phyloP scores from a whole-genome alignment of 257 asterid species.

The Verbascum thapsus region DNA sequence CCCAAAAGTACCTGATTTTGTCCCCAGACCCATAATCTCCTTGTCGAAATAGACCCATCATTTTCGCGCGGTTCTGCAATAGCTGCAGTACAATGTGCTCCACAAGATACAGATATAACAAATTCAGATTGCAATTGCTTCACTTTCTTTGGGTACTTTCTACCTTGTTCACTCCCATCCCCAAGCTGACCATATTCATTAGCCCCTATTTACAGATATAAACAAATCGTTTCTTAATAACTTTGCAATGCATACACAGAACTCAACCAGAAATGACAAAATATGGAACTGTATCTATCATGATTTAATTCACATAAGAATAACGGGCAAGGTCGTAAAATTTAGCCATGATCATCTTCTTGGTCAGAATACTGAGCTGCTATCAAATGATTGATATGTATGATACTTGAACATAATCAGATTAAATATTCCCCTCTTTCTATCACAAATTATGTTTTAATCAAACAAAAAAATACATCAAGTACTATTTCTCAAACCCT shows the following conservation, averaged over 20 bases:
- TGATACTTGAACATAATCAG: not conserved
- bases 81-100: conserved; percentile 93
- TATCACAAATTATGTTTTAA: not conserved
- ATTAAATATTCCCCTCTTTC: not conserved
- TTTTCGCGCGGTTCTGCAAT: conserved; percentile 85
- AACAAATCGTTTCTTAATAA: not conserved
- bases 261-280: not conserved
- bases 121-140: conserved; percentile 70
- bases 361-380: not conserved
- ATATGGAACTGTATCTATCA: conserved; percentile 2
- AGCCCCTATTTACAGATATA: conserved; percentile 59
- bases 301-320: not conserved
- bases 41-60: conserved; percentile 68
- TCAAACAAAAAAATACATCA: not conserved
- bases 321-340: not conserved
- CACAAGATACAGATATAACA: conserved; percentile 85
- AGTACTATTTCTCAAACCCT: not conserved
- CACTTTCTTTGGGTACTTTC: conserved; percentile 77
- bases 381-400: not conserved
- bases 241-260: not conserved
- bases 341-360: conserved; percentile 11
- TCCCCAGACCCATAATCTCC: conserved; percentile 98
- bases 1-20: conserved; percentile 78
- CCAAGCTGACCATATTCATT: conserved; percentile 98
- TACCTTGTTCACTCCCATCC: conserved; percentile 79